phyloP scores from a whole-genome alignment of 2,329 filamentous ascomycete species.

The Botrytis deweyae region DNA sequence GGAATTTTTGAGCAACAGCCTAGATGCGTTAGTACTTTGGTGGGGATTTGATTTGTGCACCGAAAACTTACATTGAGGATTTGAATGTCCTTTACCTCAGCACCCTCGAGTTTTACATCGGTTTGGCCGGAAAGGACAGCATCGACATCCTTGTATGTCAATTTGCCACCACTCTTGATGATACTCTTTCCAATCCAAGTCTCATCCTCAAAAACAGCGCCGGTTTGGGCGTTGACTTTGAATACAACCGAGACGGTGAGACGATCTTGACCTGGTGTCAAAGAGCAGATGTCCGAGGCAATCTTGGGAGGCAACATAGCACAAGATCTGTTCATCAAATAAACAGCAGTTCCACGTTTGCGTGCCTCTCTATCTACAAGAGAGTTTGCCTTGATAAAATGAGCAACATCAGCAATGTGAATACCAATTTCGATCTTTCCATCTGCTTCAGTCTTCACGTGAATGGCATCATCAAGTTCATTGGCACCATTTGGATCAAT shows the following conservation, averaged over 20 bases:
- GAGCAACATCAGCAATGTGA: conserved; percentile 90
- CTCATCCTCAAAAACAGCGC: conserved; percentile 77
- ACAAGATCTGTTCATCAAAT: conserved; percentile 81
- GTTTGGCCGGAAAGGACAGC: conserved; percentile 66
- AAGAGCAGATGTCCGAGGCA: conserved; percentile 81
- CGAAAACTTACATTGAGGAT: conserved; percentile 64
- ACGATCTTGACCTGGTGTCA: conserved; percentile 83
- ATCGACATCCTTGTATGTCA: conserved; percentile 85
- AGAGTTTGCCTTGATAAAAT: conserved; percentile 96
- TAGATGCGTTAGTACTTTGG: conserved; percentile 41
- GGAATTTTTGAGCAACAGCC: conserved; percentile 84
- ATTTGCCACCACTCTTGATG: conserved; percentile 84
- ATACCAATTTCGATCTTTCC: conserved; percentile 92
- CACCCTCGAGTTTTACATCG: conserved; percentile 62
- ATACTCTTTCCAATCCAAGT: conserved; percentile 93
- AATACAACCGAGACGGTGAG: conserved; percentile 92
- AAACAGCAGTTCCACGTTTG: conserved; percentile 95
- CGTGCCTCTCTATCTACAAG: conserved; percentile 95
- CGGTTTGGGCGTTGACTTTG: conserved; percentile 79
- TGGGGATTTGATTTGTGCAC: neutral
- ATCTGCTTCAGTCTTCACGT: conserved; percentile 80
- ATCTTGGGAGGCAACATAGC: conserved; percentile 86
- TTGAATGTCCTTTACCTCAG: conserved; percentile 73
- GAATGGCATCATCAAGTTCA: conserved; percentile 88
- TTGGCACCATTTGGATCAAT: conserved; percentile 86